A percentile compares a stretch with the other conserved stretches of the same genome.
Evolutionary conservation across 768 basidiomycete genomes (phyloP).

Genomic region (Russula dissimulans): DNA sequence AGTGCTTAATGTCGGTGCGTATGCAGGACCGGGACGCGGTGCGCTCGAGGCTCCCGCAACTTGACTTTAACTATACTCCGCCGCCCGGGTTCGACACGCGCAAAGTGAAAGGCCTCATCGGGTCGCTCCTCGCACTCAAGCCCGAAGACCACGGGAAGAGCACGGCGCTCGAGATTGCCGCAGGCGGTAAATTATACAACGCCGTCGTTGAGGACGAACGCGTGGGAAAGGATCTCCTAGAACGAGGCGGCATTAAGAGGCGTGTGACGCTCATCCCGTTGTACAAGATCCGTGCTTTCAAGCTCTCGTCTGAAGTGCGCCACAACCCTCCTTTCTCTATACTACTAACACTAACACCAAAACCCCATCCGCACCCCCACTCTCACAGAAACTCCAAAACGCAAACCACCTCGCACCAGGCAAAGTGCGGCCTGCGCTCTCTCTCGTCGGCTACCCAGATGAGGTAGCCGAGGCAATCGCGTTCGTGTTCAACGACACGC

Average conservation of each 20-base stretch:
- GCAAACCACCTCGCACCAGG: constrained; percentile 66
- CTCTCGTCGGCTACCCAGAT: constrained; percentile 71
- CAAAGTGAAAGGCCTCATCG: constrained; percentile 88
- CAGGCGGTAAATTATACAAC: constrained; percentile 83
- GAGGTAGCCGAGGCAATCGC: constrained; percentile 85
- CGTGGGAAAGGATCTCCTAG: constrained; percentile 76
- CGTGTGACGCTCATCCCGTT: constrained; percentile 91
- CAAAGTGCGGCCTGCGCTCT: constrained; percentile 81
- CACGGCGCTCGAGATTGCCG: constrained; percentile 88
- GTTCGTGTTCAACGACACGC: constrained; percentile 87
- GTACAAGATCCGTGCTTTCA: constrained; percentile 74
- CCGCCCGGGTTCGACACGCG: constrained; percentile 69
- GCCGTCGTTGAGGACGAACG: constrained; percentile 89
- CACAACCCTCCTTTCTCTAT: background rate
- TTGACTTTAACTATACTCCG: constrained; percentile 84
- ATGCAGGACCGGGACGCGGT: constrained; percentile 58
- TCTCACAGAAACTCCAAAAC: constrained; percentile 59
- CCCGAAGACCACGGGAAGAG: constrained; percentile 64
- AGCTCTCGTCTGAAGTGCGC: constrained; percentile 40
- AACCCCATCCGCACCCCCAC: background rate
- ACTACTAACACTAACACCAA: background rate
- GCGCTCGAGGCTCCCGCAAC: constrained; percentile 52
- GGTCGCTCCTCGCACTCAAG: constrained; percentile 72
- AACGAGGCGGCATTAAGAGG: constrained; percentile 69
- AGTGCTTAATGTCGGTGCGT: background rate